Evolutionary conservation across 75 land plant species (phyloP), one percentile per base, ranked within the genome.

Genomic region (Picea glauca): DNA sequence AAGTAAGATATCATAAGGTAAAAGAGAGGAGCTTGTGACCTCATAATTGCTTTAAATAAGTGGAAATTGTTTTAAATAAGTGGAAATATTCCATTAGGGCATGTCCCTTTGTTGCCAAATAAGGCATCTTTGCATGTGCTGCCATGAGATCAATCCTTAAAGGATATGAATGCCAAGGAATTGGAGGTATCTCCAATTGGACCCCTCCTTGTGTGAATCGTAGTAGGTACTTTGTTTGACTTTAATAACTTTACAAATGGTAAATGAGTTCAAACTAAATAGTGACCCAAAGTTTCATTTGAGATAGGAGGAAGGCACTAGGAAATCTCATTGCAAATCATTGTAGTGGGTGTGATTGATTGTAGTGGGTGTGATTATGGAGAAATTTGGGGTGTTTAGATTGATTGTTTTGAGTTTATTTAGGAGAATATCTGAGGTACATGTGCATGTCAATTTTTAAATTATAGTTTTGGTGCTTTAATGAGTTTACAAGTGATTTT

Each of bases 281-380:
- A 64, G 30, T 66, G 65, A 12, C 11, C 3, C 0, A 1, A 26
- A 3, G 65, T 23, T 26, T 40, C 15, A 66, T 14, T 18, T 66
- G 30, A 18, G 68, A 31, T 32, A 13, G 1, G 68, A 31, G 32
- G 70, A 32, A 38, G 7, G 5, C 13, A 11, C 40, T 66, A 68
- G 40, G 35, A 70, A 70, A 70, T 70, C 50, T 5, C 21, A 20
- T 38, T 70, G 73, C 38, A 70, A 70, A 70, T 20, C 23, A 70
- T 70, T n/a, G 54, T 8, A 40, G 40, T 18, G 23, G 21, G 43
- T 30, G 68, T 32, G 15, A 13, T 35, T 35, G 26, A 70, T 70
- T n/a, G 54, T 8, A 40, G 40, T 18, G 23, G 21, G 43, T 30
- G 68, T 32, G 15, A 13, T 35, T 35, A 15, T 65, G 38, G 38